A percentile compares a stretch with the other conserved stretches of the same genome.
Evolutionary conservation across 495 filamentous ascomycete genomes (phyloP).

Genomic region (Lichina pygmaea): DNA sequence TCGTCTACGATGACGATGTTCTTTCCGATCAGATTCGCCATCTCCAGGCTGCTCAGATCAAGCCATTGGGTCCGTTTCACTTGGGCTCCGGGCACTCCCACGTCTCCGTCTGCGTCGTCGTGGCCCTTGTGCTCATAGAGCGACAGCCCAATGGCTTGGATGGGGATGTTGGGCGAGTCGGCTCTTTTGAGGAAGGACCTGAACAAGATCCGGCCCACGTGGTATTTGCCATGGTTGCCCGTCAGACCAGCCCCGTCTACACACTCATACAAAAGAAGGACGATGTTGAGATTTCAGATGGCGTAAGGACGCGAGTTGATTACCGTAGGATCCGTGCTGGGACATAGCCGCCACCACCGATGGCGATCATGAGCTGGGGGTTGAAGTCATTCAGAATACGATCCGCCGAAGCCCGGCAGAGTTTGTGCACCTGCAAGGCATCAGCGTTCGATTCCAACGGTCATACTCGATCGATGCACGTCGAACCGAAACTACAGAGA

Average conservation of each 20-base stretch:
- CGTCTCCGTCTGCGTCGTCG: constrained; percentile 16
- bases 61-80: constrained; percentile 98
- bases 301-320: neutral
- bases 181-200: constrained; percentile 84
- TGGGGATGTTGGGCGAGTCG: constrained; percentile 81
- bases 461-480: neutral
- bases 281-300: too few relatives aligned
- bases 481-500: too few relatives aligned
- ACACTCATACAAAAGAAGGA: neutral
- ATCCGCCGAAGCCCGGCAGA: constrained; percentile 65
- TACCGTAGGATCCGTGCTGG: constrained; percentile 85
- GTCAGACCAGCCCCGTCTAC: neutral
- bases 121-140: constrained; percentile 46
- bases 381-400: constrained; percentile 59
- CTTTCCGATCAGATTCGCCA: constrained; percentile 84
- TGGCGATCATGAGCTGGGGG: constrained; percentile 94
- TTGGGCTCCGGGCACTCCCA: constrained; percentile 65
- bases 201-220: neutral
- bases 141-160: constrained; percentile 94
- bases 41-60: constrained; percentile 67
- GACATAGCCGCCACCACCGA: constrained; percentile 92
- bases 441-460: constrained; percentile 4
- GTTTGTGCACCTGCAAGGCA: constrained; percentile 58
- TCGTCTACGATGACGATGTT: constrained; percentile 96
- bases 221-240: neutral